Evolutionary conservation across 2,329 filamentous ascomycete genomes (phyloP).

Genomic region (Cadophora sp.): DNA sequence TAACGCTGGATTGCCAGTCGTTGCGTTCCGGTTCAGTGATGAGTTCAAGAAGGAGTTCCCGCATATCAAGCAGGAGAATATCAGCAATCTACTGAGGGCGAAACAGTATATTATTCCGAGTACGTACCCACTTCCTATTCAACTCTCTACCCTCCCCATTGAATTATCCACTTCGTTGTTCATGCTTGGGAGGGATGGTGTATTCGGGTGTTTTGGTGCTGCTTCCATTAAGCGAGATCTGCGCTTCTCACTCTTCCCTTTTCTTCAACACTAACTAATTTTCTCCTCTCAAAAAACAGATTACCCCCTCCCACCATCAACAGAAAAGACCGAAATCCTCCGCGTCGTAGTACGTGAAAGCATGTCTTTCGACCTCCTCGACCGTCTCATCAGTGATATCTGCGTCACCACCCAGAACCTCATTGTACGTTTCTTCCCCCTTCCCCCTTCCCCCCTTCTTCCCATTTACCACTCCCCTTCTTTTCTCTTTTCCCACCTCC

Average conservation of each 20-base stretch:
- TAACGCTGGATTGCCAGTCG: conserved; percentile 70
- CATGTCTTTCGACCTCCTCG: conserved; percentile 72
- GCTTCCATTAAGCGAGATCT: neutral
- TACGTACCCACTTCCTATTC: neutral
- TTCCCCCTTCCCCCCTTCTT: neutral
- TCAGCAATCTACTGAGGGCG: conserved; percentile 67
- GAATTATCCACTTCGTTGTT: neutral
- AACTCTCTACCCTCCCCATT: neutral
- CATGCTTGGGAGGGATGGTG: neutral
- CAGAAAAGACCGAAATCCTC: conserved; percentile 68
- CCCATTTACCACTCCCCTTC: neutral
- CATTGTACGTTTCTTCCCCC: conserved; percentile 54
- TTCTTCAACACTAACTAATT: neutral
- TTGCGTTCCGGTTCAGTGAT: conserved; percentile 69
- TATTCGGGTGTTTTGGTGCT: neutral
- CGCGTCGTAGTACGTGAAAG: conserved; percentile 71
- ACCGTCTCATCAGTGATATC: conserved; percentile 67
- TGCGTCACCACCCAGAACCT: conserved; percentile 65
- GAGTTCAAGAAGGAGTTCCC: conserved; percentile 65
- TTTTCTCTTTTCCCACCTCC: too few species aligned
- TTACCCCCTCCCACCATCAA: conserved; percentile 68
- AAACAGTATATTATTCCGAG: conserved; percentile 75
- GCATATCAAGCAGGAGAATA: conserved; percentile 67
- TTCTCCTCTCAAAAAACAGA: conserved; percentile 40
- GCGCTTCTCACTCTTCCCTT: neutral